A percentile compares a stretch with the other conserved stretches of the same genome.
Conservation (phyloP, 148 eudicot species). For the Salicornia ramosissima region DNA sequence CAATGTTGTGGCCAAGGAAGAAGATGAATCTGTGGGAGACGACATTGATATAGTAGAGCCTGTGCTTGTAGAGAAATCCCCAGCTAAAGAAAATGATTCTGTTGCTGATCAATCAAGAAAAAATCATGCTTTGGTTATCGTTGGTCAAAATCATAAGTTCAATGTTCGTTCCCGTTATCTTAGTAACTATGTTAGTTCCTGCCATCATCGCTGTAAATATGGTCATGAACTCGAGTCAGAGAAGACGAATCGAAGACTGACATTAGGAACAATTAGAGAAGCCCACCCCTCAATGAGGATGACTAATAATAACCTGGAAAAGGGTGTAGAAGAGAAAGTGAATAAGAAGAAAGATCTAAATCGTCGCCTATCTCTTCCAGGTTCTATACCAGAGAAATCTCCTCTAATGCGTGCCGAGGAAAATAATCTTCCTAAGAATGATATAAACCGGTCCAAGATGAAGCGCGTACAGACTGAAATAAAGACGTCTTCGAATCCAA, state of each 20-base stretch:
- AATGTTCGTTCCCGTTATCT: constrained; percentile 56
- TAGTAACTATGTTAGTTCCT: constrained; percentile 52
- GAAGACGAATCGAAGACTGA: constrained; percentile 26
- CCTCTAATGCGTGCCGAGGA: constrained; percentile 5
- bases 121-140: constrained; percentile 21
- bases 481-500: constrained; percentile 17
- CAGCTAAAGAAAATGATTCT: neutral
- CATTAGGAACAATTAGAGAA: constrained; percentile 29
- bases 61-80: constrained; percentile 12
- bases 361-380: constrained; percentile 42
- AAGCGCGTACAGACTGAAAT: constrained; percentile 18
- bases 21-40: constrained; percentile 7
- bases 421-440: constrained; percentile 13
- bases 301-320: constrained; percentile 14
- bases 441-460: constrained; percentile 13
- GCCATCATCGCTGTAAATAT: constrained; percentile 77
- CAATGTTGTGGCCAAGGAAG: constrained; percentile 22
- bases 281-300: constrained; percentile 17
- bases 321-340: constrained; percentile 14
- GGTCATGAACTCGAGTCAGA: constrained; percentile 33
- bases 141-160: constrained; percentile 26
- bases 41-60: constrained; percentile 18
- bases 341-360: constrained; percentile 29
- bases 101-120: constrained; percentile 21
- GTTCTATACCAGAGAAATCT: constrained; percentile 23